These are phyloP conservation scores for Phytopythium litorale DNA, from an alignment of 352 stramenopile species.

Conservation along the genomic window DNA sequence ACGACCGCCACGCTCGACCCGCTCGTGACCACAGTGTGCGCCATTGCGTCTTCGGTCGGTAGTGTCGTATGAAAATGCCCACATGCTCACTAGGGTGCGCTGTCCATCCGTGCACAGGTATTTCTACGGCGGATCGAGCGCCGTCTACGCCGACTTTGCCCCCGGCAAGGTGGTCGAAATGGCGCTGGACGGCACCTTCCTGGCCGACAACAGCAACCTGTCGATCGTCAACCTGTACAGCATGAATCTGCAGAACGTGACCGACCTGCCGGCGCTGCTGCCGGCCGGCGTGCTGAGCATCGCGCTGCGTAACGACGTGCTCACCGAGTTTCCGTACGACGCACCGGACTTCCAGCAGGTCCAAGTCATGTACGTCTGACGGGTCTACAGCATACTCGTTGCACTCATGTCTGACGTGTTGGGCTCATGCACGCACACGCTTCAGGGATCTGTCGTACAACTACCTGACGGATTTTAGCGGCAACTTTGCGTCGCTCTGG, in stretches of 20 bases:
- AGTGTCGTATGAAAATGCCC: too few relatives aligned
- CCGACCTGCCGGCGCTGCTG: conserved; percentile 1
- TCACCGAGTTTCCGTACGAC: conserved; percentile 4
- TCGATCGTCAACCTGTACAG: conserved; percentile 14
- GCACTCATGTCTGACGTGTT: background rate
- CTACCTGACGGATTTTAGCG: conserved; percentile 5
- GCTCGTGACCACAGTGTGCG: conserved; percentile 5
- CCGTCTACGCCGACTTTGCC: conserved; percentile 13
- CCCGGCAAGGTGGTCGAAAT: conserved; percentile 16
- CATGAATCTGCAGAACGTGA: conserved; percentile 12
- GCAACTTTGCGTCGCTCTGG: conserved; percentile 1
- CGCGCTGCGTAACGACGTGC: background rate
- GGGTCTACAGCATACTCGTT: background rate
- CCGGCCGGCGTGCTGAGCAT: background rate
- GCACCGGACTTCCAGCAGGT: background rate
- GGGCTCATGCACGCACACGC: background rate
- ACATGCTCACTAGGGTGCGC: background rate
- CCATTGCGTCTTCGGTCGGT: background rate
- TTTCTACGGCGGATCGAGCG: conserved; percentile 15
- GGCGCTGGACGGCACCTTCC: conserved; percentile 13
- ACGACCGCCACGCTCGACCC: conserved; percentile 13
- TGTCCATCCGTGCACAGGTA: background rate
- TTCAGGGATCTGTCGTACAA: conserved; percentile 5
- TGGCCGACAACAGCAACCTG: conserved; percentile 15
- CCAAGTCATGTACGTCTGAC: background rate